Evolutionary conservation across 177 flowering plant species (phyloP).

Genomic region (Vitis hybrid): DNA sequence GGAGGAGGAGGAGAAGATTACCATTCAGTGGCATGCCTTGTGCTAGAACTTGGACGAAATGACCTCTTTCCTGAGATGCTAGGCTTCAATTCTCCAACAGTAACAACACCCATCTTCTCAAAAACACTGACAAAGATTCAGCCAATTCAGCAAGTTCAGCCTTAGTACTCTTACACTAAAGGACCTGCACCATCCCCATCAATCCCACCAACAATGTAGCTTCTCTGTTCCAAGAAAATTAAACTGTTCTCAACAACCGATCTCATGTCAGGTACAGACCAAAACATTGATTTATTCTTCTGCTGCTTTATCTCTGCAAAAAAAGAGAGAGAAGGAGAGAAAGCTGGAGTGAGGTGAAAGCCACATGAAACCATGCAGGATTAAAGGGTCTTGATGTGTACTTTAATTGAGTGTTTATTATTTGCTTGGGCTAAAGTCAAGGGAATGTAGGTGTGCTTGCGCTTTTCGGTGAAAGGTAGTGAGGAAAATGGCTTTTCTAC

Average conservation of each 20-base stretch:
- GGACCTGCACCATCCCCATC: slow-evolving; percentile 3
- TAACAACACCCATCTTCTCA: slow-evolving; percentile 62
- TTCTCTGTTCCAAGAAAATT: slow-evolving; percentile 7
- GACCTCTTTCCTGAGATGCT: slow-evolving; percentile 70
- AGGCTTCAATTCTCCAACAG: slow-evolving; percentile 66
- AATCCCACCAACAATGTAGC: background rate
- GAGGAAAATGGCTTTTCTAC: slow-evolving; percentile 9
- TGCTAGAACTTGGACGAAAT: slow-evolving; percentile 72
- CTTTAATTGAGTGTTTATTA: slow-evolving; percentile 30
- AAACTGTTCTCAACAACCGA: slow-evolving; percentile 6
- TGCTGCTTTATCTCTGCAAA: slow-evolving; percentile 2
- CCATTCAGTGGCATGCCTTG: slow-evolving; percentile 77
- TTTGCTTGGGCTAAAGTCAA: slow-evolving; percentile 47
- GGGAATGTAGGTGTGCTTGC: slow-evolving; percentile 24
- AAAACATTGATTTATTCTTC: background rate
- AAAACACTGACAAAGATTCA: background rate
- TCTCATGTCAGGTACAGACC: slow-evolving; percentile 1
- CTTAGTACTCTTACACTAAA: slow-evolving; percentile 6
- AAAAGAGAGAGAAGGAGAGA: background rate
- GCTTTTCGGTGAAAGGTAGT: slow-evolving; percentile 75
- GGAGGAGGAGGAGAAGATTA: slow-evolving; percentile 22
- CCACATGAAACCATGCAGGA: slow-evolving; percentile 35
- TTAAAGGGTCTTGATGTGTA: slow-evolving; percentile 27
- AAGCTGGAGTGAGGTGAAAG: slow-evolving; percentile 32
- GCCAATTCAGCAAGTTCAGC: slow-evolving; percentile 13